Percentiles rank a stretch among this genome's conserved stretches.
phyloP scores from a whole-genome alignment of 2,329 filamentous ascomycete genomes.

The Hymenoscyphus occultus region DNA sequence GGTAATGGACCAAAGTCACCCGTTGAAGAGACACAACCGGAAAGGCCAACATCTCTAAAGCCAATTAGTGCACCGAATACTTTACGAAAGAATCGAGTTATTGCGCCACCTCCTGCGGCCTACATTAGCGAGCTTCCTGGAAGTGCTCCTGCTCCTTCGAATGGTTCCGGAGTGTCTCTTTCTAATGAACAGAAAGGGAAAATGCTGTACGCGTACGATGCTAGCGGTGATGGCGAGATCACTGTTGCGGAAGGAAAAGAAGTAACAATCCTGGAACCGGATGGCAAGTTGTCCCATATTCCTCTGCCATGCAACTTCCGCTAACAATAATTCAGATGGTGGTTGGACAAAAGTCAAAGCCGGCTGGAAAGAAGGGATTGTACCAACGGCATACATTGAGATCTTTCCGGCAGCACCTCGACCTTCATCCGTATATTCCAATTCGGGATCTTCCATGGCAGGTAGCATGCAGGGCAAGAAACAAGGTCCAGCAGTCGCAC shows the following conservation, averaged over 20 bases:
- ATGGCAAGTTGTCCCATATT: conserved; percentile 61
- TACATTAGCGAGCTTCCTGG: conserved; percentile 71
- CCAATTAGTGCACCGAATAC: conserved; percentile 26
- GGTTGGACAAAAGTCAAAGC: conserved; percentile 87
- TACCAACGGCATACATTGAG: conserved; percentile 85
- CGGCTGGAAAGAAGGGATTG: conserved; percentile 75
- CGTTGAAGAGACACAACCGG: conserved; percentile 48
- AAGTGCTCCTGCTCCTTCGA: conserved; percentile 38
- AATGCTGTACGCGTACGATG: conserved; percentile 88
- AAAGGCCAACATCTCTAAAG: conserved; percentile 31
- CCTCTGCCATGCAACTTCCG: conserved; percentile 21
- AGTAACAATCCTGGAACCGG: conserved; percentile 75
- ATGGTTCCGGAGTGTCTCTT: conserved; percentile 38
- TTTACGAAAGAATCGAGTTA: conserved; percentile 63
- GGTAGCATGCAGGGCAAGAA: conserved; percentile 43
- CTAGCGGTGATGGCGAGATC: conserved; percentile 76
- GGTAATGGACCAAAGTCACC: conserved; percentile 52
- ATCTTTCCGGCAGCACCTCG: conserved; percentile 50
- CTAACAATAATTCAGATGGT: conserved; percentile 61
- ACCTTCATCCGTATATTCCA: conserved; percentile 74
- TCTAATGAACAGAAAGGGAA: conserved; percentile 66
- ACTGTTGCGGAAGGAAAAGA: conserved; percentile 76
- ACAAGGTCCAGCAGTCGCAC: conserved; percentile 67
- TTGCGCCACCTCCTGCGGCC: conserved; percentile 81
- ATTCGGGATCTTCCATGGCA: conserved; percentile 66